Evolutionary conservation across 2,329 filamentous ascomycete species (phyloP).

Genomic region (Clarireedia homoeocarpa): DNA sequence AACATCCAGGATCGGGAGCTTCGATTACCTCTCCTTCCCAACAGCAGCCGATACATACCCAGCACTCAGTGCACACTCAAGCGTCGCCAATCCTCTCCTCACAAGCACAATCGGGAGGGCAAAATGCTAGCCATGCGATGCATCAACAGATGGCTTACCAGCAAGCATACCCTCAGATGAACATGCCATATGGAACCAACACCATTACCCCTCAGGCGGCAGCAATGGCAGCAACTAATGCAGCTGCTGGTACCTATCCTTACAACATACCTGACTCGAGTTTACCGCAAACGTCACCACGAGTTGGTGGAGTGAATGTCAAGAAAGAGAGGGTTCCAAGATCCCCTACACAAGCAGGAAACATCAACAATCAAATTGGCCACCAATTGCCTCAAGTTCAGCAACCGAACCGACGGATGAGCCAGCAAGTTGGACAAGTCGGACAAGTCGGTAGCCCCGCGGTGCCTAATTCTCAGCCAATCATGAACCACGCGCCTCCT

Average conservation of each 20-base stretch:
- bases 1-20: conserved; percentile 41
- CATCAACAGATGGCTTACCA: conserved; percentile 74
- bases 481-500: conserved; percentile 58
- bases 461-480: conserved; percentile 63
- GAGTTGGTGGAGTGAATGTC: conserved; percentile 56
- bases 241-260: conserved; percentile 73
- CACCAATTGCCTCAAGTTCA: conserved; percentile 33
- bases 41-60: conserved; percentile 55
- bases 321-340: conserved; percentile 71
- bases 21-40: conserved; percentile 66
- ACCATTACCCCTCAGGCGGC: conserved; percentile 67
- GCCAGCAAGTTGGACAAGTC: conserved; percentile 40
- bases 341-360: conserved; percentile 57
- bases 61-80: conserved; percentile 51
- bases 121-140: conserved; percentile 50
- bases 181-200: conserved; percentile 77
- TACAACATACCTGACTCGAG: conserved; percentile 65
- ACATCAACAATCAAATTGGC: conserved; percentile 54
- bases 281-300: conserved; percentile 65
- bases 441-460: conserved; percentile 52
- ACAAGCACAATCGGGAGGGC: conserved; percentile 63
- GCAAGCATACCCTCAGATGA: conserved; percentile 62
- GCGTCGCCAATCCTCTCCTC: conserved; percentile 74
- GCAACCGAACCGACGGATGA: conserved; percentile 59
- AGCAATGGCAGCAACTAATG: conserved; percentile 85